Evolutionary conservation across 1,139 yeast genomes (phyloP).

Genomic region (Yarrowia galli): DNA sequence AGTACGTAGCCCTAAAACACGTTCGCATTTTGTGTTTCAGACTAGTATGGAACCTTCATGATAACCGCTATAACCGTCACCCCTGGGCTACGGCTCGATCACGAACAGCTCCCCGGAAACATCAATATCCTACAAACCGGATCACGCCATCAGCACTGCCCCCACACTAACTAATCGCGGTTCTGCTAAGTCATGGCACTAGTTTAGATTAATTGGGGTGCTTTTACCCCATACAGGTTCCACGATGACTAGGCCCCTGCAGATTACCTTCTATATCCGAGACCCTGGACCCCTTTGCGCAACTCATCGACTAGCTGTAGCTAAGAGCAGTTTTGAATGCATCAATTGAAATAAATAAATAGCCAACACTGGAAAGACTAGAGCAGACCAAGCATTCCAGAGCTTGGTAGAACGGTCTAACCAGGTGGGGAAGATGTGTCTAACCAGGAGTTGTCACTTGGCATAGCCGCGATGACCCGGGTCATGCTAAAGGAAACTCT

Average conservation of each 20-base stretch:
- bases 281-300: no score
- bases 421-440: neutral
- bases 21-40: no score
- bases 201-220: neutral
- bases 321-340: no score
- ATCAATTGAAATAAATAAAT: neutral
- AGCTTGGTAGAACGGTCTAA: neutral
- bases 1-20: no score
- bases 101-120: no score
- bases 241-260: neutral
- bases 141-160: neutral
- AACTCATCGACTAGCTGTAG: no score
- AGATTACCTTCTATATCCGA: neutral
- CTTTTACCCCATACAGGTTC: neutral
- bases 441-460: neutral
- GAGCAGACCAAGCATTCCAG: neutral
- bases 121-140: no score
- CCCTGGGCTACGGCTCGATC: no score
- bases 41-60: no score
- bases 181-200: neutral
- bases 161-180: neutral
- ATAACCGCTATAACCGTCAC: no score
- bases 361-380: neutral
- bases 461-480: neutral
- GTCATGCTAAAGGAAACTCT: slow-evolving; percentile 2